These are phyloP conservation scores for Ceratobasidium sp. DNA, from an alignment of 1,284 basidiomycete genomes.

Conservation along the genomic window DNA sequence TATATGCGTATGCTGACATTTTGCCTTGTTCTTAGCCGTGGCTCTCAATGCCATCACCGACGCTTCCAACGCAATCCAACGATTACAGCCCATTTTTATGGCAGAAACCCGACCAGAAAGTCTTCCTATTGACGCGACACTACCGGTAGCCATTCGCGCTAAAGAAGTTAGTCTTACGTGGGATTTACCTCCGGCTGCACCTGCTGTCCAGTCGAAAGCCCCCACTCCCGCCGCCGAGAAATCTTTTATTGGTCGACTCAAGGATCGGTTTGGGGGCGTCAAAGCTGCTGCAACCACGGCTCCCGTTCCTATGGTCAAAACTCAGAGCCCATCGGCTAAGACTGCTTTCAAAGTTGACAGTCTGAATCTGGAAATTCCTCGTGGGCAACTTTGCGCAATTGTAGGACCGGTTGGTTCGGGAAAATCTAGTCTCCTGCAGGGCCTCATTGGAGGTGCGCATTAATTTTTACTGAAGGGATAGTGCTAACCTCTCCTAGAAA, in stretches of 20 bases:
- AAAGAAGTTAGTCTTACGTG: constrained; percentile 80
- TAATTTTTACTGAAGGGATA: constrained; percentile 42
- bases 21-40: constrained; percentile 62
- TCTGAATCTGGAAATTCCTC: constrained; percentile 65
- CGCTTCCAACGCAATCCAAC: constrained; percentile 76
- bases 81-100: constrained; percentile 76
- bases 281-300: constrained; percentile 44
- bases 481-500: constrained; percentile 58
- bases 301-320: constrained; percentile 33
- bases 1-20: not conserved
- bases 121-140: constrained; percentile 57
- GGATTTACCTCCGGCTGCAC: constrained; percentile 75
- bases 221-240: constrained; percentile 51
- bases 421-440: constrained; percentile 79
- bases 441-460: constrained; percentile 80
- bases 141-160: constrained; percentile 72
- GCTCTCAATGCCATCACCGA: constrained; percentile 81
- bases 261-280: constrained; percentile 25
- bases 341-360: constrained; percentile 56
- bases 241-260: constrained; percentile 64
- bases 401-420: constrained; percentile 75
- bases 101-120: constrained; percentile 68
- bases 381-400: constrained; percentile 70
- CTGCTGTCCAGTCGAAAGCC: constrained; percentile 48
- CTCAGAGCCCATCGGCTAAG: constrained; percentile 31